Conservation (phyloP, 805 yeast species). For the Myxozyma melibiosi region DNA sequence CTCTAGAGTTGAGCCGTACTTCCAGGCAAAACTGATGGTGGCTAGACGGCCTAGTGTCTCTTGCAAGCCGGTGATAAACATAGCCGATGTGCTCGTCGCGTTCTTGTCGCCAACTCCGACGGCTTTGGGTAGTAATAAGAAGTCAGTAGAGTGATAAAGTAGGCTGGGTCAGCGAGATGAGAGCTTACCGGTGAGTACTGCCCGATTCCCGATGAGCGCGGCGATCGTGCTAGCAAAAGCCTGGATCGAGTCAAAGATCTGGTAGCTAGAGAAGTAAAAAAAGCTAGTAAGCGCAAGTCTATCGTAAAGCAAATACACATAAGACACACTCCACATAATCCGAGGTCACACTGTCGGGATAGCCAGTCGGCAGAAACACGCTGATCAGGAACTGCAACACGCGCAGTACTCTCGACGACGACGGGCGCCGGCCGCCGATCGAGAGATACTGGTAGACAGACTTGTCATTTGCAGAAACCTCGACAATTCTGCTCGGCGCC, state of each 20-base stretch:
- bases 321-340: constrained; percentile 39
- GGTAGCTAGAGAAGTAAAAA: constrained; percentile 34
- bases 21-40: constrained; percentile 44
- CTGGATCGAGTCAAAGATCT: constrained; percentile 45
- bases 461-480: constrained; percentile 12
- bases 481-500: neutral
- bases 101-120: constrained; percentile 45
- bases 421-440: neutral
- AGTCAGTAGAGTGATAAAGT: neutral
- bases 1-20: constrained; percentile 41
- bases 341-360: constrained; percentile 41
- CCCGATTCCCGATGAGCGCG: constrained; percentile 41
- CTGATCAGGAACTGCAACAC: constrained; percentile 36
- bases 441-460: neutral
- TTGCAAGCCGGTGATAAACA: constrained; percentile 43
- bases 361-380: constrained; percentile 45
- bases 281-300: neutral
- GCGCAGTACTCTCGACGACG: constrained; percentile 8
- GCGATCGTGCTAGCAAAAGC: constrained; percentile 44
- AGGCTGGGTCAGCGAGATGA: neutral
- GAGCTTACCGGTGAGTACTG: constrained; percentile 36
- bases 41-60: constrained; percentile 45
- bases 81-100: constrained; percentile 44
- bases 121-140: constrained; percentile 25
- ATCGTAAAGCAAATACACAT: neutral